phyloP scores from a whole-genome alignment of 805 yeast species.

The Wickerhamomyces chambardii region DNA sequence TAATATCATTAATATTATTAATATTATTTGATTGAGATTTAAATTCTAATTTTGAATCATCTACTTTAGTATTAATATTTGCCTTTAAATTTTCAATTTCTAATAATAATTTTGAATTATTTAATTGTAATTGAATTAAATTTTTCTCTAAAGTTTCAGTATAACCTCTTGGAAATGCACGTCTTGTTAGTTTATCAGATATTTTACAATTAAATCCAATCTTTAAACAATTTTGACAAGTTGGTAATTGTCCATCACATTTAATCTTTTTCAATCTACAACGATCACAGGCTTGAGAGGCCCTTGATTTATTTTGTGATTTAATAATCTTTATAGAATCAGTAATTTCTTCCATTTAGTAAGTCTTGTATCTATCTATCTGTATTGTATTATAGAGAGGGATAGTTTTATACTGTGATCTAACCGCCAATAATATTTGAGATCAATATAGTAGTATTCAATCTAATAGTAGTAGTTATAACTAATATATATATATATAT shows the following conservation, averaged over 20 bases:
- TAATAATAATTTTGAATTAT: slow-evolving; percentile 29
- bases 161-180: slow-evolving; percentile 77
- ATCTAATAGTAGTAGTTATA: no score
- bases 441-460: no score
- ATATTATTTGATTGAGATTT: no score
- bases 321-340: slow-evolving; percentile 13
- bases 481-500: no score
- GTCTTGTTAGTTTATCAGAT: slow-evolving; percentile 63
- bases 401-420: no score
- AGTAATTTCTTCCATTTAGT: no score
- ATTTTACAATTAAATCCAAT: slow-evolving; percentile 64
- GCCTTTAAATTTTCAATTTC: slow-evolving; percentile 22
- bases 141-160: slow-evolving; percentile 66
- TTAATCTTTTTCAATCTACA: slow-evolving; percentile 71
- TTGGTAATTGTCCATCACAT: slow-evolving; percentile 64
- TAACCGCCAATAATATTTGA: no score
- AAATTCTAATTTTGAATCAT: no score
- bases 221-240: slow-evolving; percentile 56
- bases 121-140: slow-evolving; percentile 51
- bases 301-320: slow-evolving; percentile 29
- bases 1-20: no score
- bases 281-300: slow-evolving; percentile 76
- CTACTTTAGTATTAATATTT: background rate
- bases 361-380: no score
- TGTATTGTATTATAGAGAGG: no score